Evolutionary conservation across 2,329 filamentous ascomycete species (phyloP).

Genomic region (Ascochyta koolunga): DNA sequence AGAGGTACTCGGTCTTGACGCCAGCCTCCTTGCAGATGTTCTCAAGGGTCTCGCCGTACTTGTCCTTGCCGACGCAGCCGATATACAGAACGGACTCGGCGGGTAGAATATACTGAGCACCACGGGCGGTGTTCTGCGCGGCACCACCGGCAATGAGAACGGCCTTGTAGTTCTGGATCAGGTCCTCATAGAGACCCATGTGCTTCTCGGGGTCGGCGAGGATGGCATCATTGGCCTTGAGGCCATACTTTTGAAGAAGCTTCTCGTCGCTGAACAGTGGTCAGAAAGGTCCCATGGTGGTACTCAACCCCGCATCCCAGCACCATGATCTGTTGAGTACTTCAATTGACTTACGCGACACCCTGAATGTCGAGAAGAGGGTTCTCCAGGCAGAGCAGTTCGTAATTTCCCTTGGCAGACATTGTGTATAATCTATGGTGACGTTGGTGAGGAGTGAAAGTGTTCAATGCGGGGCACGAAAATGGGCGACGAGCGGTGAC

Average conservation of each 20-base stretch:
- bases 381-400: conserved; percentile 94
- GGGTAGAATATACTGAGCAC: conserved; percentile 92
- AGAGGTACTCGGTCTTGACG: conserved; percentile 91
- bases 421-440: conserved; percentile 57
- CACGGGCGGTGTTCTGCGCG: conserved; percentile 95
- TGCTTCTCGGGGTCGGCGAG: conserved; percentile 88
- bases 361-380: conserved; percentile 98
- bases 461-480: conserved; percentile 26
- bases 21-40: conserved; percentile 87
- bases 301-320: conserved; percentile 13
- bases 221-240: conserved; percentile 97
- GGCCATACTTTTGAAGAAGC: conserved; percentile 87
- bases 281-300: conserved; percentile 29
- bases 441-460: conserved; percentile 22
- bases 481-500: conserved; percentile 23
- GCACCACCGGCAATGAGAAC: conserved; percentile 96
- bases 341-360: conserved; percentile 58
- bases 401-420: conserved; percentile 78
- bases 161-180: conserved; percentile 88
- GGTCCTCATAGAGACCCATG: conserved; percentile 86
- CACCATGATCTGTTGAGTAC: background rate
- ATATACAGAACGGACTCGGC: conserved; percentile 90
- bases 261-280: conserved; percentile 69
- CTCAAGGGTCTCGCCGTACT: conserved; percentile 87
- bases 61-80: conserved; percentile 92